These are phyloP conservation scores for Nicotiana attenuata DNA, from an alignment of 257 asterid species.

Conservation along the genomic window DNA sequence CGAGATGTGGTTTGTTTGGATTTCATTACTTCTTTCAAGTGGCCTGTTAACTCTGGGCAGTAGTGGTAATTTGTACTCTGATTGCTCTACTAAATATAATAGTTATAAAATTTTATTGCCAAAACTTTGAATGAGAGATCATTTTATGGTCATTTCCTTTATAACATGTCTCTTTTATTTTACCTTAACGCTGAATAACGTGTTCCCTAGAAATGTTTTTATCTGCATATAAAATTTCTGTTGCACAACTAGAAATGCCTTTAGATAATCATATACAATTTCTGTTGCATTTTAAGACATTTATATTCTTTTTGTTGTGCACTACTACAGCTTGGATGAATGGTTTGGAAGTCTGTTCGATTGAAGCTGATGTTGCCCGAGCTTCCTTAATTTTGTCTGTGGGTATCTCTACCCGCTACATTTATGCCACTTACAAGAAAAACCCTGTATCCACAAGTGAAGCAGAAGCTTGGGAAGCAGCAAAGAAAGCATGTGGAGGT, in stretches of 20 bases:
- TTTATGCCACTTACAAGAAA: conserved; percentile 76
- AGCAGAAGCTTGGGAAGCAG: conserved; percentile 98
- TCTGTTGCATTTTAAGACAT: neutral
- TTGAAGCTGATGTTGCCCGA: conserved; percentile 61
- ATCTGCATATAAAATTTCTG: neutral
- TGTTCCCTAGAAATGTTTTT: neutral
- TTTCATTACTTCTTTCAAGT: neutral
- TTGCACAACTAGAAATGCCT: neutral
- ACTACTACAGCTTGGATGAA: conserved; percentile 84
- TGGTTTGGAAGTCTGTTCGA: conserved; percentile 78
- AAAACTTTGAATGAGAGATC: neutral
- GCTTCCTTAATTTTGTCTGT: conserved; percentile 64
- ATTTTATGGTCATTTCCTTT: no score
- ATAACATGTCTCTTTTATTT: no score
- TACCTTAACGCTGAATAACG: no score
- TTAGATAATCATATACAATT: neutral
- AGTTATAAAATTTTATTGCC: neutral
- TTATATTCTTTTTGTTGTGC: neutral
- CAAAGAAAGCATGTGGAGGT: conserved; percentile 78
- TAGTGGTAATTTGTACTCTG: neutral
- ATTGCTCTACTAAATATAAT: neutral
- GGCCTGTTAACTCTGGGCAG: neutral
- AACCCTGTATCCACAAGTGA: conserved; percentile 59
- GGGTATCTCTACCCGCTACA: conserved; percentile 75
- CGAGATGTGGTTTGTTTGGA: neutral